phyloP scores from a whole-genome alignment of 148 eudicot genomes.

The Fagopyrum tataricum region DNA sequence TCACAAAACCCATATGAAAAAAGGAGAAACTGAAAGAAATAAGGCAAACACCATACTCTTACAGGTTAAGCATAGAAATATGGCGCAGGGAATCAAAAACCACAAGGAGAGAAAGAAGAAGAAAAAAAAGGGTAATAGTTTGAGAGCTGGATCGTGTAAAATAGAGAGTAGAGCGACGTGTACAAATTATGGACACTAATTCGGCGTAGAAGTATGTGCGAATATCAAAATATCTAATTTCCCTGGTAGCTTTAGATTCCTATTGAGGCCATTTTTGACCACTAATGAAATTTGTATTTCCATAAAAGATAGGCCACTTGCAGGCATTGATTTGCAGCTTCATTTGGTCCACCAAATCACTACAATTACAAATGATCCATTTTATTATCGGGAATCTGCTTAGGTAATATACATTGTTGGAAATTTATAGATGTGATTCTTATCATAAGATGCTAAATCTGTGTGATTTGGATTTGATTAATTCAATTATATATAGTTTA shows the following conservation, averaged over 20 bases:
- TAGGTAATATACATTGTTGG: too few relatives aligned
- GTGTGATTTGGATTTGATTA: too few relatives aligned
- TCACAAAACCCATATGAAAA: background rate
- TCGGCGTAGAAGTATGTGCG: background rate
- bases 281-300: background rate
- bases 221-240: constrained; percentile 10
- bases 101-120: background rate
- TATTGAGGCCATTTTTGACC: background rate
- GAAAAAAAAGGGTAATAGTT: background rate
- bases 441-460: too few relatives aligned
- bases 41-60: background rate
- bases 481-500: too few relatives aligned
- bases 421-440: too few relatives aligned
- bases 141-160: background rate
- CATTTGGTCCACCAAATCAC: background rate
- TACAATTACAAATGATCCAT: background rate
- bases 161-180: background rate
- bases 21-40: too few relatives aligned
- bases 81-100: background rate
- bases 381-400: too few relatives aligned
- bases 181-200: background rate
- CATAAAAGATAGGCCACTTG: background rate
- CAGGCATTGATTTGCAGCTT: background rate
- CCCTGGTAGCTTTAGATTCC: constrained; percentile 1
- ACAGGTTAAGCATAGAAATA: background rate